Evolutionary conservation across 352 stramenopile genomes (phyloP).

Genomic region (Phytophthora idaei): DNA sequence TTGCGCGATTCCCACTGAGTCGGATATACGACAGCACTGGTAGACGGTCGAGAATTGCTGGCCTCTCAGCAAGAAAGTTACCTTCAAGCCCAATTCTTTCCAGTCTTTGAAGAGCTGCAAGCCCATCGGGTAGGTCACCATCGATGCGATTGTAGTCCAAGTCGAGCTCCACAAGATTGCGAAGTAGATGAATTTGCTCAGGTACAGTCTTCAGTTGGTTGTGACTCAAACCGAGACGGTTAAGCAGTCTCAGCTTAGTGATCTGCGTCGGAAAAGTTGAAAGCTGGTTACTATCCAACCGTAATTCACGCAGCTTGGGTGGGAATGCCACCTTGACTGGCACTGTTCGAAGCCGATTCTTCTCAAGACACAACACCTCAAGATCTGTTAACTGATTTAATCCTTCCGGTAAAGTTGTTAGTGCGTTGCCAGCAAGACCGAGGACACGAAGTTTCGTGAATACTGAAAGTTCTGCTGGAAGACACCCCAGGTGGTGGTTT

Average conservation of each 20-base stretch:
- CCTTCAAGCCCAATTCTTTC: slow-evolving; percentile 67
- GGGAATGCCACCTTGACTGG: slow-evolving; percentile 46
- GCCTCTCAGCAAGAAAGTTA: slow-evolving; percentile 44
- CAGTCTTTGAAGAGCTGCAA: slow-evolving; percentile 49
- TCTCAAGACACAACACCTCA: slow-evolving; percentile 67
- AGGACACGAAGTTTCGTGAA: slow-evolving; percentile 61
- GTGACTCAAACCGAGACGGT: slow-evolving; percentile 62
- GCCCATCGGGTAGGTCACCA: slow-evolving; percentile 40
- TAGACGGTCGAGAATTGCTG: slow-evolving; percentile 36
- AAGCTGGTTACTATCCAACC: slow-evolving; percentile 62
- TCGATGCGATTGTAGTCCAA: slow-evolving; percentile 70
- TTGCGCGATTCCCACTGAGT: slow-evolving; percentile 51
- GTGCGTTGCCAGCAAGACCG: slow-evolving; percentile 59
- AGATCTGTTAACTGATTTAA: slow-evolving; percentile 41
- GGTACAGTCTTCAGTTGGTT: slow-evolving; percentile 56
- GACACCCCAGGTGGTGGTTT: slow-evolving; percentile 51
- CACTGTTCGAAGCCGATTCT: slow-evolving; percentile 57
- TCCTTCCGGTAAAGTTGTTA: slow-evolving; percentile 52
- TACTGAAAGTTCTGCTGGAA: slow-evolving; percentile 54
- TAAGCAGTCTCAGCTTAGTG: slow-evolving; percentile 59
- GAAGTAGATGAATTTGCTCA: slow-evolving; percentile 52
- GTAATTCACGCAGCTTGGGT: slow-evolving; percentile 47
- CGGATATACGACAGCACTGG: slow-evolving; percentile 50
- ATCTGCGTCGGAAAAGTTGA: slow-evolving; percentile 50
- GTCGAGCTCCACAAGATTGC: slow-evolving; percentile 68